Percentiles rank a stretch among this genome's conserved stretches.
phyloP scores from a whole-genome alignment of 2,329 filamentous ascomycete genomes.

The Ophiostoma populinum region DNA sequence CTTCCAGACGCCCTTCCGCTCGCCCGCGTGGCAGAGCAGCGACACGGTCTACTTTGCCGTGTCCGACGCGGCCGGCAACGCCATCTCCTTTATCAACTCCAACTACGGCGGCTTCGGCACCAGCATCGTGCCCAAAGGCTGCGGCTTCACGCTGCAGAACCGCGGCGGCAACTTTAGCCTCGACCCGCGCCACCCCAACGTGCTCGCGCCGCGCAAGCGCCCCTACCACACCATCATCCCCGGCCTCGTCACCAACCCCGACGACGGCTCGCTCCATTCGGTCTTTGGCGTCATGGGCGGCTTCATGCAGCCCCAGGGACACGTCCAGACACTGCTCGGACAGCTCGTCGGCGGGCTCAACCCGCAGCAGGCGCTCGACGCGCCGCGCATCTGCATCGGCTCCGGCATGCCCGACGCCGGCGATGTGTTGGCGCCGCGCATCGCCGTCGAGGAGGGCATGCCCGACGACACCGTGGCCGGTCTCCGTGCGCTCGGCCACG shows the following conservation, averaged over 20 bases:
- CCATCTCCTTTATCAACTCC: constrained; percentile 91
- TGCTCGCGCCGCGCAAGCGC: constrained; percentile 61
- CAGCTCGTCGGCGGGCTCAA: constrained; percentile 68
- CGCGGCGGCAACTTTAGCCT: constrained; percentile 78
- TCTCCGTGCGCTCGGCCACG: constrained; percentile 53
- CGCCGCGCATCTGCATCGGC: constrained; percentile 77
- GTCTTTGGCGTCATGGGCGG: constrained; percentile 96
- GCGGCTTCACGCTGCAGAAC: constrained; percentile 84
- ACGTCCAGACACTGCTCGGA: constrained; percentile 82
- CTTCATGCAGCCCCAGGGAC: constrained; percentile 96
- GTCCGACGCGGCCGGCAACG: constrained; percentile 69
- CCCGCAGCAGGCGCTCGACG: constrained; percentile 78
- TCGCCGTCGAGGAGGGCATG: constrained; percentile 76
- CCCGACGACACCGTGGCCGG: constrained; percentile 47
- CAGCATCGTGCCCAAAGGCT: constrained; percentile 64
- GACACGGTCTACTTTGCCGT: constrained; percentile 93
- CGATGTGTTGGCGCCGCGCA: constrained; percentile 40
- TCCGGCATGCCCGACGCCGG: constrained; percentile 49
- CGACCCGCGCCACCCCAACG: constrained; percentile 55
- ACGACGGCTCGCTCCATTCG: constrained; percentile 58
- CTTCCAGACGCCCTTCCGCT: constrained; percentile 36
- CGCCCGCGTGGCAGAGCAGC: constrained; percentile 63
- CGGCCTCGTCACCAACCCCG: constrained; percentile 63
- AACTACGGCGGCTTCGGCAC: constrained; percentile 86
- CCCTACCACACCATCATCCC: constrained; percentile 98